These are phyloP conservation scores for Corymbia citriodora DNA, from an alignment of 441 rosid species.

Conservation along the genomic window DNA sequence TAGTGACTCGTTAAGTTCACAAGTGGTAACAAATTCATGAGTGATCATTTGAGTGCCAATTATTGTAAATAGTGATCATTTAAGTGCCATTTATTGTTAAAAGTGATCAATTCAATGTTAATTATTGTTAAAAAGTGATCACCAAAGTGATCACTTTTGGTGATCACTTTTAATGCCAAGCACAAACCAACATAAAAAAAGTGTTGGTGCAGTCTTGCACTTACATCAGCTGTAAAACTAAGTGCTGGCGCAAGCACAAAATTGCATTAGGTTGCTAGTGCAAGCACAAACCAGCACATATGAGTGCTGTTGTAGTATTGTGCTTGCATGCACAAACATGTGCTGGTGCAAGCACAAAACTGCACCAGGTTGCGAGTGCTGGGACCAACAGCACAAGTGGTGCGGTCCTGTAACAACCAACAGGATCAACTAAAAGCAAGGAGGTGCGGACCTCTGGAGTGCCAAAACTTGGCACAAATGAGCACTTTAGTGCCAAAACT, in stretches of 20 bases:
- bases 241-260: neutral
- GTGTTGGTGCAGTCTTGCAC: no score
- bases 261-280: neutral
- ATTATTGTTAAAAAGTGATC: no score
- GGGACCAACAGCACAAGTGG: neutral
- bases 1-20: neutral
- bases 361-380: neutral
- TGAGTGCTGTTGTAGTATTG: no score
- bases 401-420: neutral
- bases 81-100: neutral
- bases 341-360: no score
- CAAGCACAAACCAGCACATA: neutral
- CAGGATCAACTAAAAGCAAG: neutral
- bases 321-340: no score
- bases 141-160: no score
- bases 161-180: no score
- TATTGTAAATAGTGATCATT: neutral
- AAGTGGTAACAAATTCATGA: neutral
- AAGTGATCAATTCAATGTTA: neutral
- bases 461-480: no score
- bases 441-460: no score
- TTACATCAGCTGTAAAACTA: neutral
- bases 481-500: no score
- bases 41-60: no score
- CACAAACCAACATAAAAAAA: neutral